A percentile compares a stretch with the other conserved stretches of the same genome.
Evolutionary conservation across 768 basidiomycete genomes (phyloP).

Genomic region (Agrocybe pediades): DNA sequence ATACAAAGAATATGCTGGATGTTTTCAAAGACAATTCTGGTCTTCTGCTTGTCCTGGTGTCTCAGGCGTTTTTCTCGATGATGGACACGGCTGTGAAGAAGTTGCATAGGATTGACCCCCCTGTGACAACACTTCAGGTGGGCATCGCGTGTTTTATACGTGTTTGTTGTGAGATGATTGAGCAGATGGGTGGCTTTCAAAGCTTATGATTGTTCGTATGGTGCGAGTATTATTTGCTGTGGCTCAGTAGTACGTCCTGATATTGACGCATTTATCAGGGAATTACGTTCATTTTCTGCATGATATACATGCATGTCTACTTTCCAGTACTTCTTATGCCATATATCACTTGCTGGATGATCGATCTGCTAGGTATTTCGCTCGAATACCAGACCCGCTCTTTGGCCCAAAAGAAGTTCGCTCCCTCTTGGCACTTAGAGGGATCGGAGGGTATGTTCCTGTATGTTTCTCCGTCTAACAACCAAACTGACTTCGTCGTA

Average conservation of each 20-base stretch:
- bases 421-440: slow-evolving; percentile 54
- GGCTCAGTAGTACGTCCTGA: slow-evolving; percentile 34
- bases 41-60: slow-evolving; percentile 51
- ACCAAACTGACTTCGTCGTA: not conserved
- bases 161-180: not conserved
- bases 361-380: not conserved
- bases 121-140: slow-evolving; percentile 58
- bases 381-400: slow-evolving; percentile 46
- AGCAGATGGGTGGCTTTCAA: slow-evolving; percentile 40
- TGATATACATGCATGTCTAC: slow-evolving; percentile 43
- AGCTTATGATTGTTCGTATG: slow-evolving; percentile 10
- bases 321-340: slow-evolving; percentile 29
- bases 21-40: slow-evolving; percentile 46
- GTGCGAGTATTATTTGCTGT: too few relatives aligned
- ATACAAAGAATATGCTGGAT: not conserved
- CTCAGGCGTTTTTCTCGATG: slow-evolving; percentile 58
- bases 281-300: slow-evolving; percentile 44
- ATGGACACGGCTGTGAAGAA: slow-evolving; percentile 65
- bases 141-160: slow-evolving; percentile 12
- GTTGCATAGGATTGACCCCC: slow-evolving; percentile 54
- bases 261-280: not conserved
- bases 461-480: not conserved
- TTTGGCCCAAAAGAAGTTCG: slow-evolving; percentile 73
- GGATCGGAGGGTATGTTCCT: slow-evolving; percentile 56
- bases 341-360: not conserved